Evolutionary conservation across 495 filamentous ascomycete species (phyloP), one percentile per base, ranked within the genome.

Genomic region (Aspergillus sclerotioniger): DNA sequence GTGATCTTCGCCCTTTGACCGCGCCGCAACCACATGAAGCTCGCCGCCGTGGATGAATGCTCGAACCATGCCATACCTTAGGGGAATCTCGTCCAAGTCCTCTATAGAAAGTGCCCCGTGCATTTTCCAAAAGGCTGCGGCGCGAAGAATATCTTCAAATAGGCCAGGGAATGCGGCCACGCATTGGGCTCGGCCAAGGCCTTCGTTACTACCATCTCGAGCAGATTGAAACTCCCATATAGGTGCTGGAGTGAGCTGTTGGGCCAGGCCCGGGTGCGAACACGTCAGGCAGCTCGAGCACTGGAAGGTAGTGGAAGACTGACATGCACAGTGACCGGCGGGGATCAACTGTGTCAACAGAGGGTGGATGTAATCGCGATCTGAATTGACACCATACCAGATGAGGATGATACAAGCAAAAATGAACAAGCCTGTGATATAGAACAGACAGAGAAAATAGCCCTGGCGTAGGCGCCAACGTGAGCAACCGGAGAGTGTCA

Each of bases 131-230:
- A 70, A 70, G 16, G 48, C 57, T 35, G 63, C 63, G 4, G 68
- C 74, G 17, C 78, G 71, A 10, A 59, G 60, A 41, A 80, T 60
- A 39, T 82, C 80, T 47, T 73, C 69, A 44, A 78, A 81, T 6
- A 82, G 60, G 2, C 74, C 77, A 0, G 77, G 80, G 60, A 82
- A 82, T 0, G 77, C 73, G 12, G 58, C 56, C 15, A 67, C 50
- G 58, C 78, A 82, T 60, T 81, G 77, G 13, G 21, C 49, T 15
- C 59, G 51, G 21, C 65, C 68, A 8, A 82, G 58, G 0, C 61
- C 63, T 33, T 70, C 68, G 51, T 81, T 76, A 41, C 63, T 62
- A 35, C 59, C 67, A 59, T 80, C 74, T 44, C 71, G 73, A 5
- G 52, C 51, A 46, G 67, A 68, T 9, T 69, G 44, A 43, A 74